Evolutionary conservation across 1,284 basidiomycete genomes (phyloP), one percentile per base, ranked within the genome.

Genomic region (Ceratobasidium sp.): DNA sequence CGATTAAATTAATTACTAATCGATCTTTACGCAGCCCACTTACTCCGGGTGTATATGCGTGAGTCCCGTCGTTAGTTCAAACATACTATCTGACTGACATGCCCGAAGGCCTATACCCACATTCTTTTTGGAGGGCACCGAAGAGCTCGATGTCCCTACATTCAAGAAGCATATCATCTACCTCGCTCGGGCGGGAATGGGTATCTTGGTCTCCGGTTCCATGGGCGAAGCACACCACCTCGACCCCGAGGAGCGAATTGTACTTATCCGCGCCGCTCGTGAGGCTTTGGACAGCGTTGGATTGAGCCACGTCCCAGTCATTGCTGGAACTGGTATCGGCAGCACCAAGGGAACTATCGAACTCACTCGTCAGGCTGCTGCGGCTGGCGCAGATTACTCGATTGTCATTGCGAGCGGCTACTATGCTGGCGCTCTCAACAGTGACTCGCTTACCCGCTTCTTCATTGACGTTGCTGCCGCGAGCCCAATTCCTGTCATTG

Each of bases 331-430:
- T 1, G 95, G 95, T 39, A 89, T 88, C 42, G 93, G 90, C 53
- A 93, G 92, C 82, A 94, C 94, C 20, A 89, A 93, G 71, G 94
- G 94, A 81, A 94, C 94, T 28, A 86, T 96, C 54, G 86, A 91
- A 77, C 86, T 96, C 42, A 89, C 89, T 76, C 86, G 89, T 60
- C 90, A 92, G 81, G 94, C 94, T 23, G 94, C 93, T 31, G 86
- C 86, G 20, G 92, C 93, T 39, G 94, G 95, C 33, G 95, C 95
- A 13, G 94, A 97, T 84, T 92, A 91, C 79, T 89, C 87, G 35
- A 95, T 97, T 77, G 93, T 95, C 80, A 96, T 97, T 80, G 85
- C 88, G 37, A 92, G 93, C 80, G 95, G 94, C 63, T 97, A 96
- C 86, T 97, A 92, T 82, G 90, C 94, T 31, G 93, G 93, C 7